phyloP scores from a whole-genome alignment of 2,329 filamentous ascomycete species.

The Penicillium sp. region DNA sequence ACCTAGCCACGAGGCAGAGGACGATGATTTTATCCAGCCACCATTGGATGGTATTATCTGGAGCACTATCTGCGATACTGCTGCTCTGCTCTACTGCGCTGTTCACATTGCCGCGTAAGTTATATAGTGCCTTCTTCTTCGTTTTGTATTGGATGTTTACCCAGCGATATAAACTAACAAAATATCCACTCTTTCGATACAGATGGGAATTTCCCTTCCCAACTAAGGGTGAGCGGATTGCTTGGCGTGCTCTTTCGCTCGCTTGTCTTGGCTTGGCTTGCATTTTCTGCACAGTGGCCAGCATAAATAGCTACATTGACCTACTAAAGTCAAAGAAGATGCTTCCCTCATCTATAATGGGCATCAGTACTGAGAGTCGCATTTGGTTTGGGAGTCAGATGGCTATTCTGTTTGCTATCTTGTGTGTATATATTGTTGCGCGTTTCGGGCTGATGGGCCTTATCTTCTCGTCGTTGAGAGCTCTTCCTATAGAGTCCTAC shows the following conservation, averaged over 20 bases:
- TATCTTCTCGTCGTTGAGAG: conserved; percentile 1
- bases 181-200: not conserved
- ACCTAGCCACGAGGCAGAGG: not conserved
- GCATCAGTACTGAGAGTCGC: not conserved
- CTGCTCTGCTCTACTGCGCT: conserved; percentile 1
- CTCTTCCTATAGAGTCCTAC: conserved; percentile 1
- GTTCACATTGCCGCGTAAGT: conserved; percentile 12
- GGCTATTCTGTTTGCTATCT: not conserved
- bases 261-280: not conserved
- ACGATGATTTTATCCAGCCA: not conserved
- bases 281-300: not conserved
- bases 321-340: not conserved
- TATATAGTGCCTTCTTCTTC: not conserved
- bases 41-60: not conserved
- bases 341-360: not conserved
- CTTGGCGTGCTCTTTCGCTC: conserved; percentile 8
- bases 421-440: not conserved
- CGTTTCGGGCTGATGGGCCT: not conserved
- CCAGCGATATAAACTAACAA: not conserved
- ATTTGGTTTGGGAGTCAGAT: not conserved
- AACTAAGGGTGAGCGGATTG: not conserved
- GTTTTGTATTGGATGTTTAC: too few species aligned
- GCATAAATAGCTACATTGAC: not conserved
- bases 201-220: conserved; percentile 9
- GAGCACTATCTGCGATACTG: not conserved